phyloP scores from a whole-genome alignment of 257 asterid species.

The Forsythia viridissima region DNA sequence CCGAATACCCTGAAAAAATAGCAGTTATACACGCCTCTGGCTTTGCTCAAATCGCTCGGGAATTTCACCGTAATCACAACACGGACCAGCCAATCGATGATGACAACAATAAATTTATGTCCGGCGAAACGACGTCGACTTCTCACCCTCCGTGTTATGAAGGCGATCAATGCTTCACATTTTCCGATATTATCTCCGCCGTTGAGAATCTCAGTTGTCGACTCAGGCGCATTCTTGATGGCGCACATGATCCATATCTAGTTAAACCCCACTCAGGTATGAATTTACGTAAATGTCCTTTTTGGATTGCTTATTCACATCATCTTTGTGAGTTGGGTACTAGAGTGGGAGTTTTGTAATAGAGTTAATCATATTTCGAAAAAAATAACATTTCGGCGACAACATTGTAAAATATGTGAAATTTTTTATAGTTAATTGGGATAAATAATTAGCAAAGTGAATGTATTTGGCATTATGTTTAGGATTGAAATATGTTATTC shows the following conservation, averaged over 20 bases:
- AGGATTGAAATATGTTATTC: not conserved
- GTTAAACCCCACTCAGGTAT: conserved; percentile 50
- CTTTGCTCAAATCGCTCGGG: conserved; percentile 46
- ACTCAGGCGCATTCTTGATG: conserved; percentile 57
- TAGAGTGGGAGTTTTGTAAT: not conserved
- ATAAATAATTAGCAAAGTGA: not conserved
- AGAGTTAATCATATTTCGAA: not conserved
- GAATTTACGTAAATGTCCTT: not conserved
- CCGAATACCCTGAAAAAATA: conserved; percentile 48
- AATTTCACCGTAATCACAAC: conserved; percentile 22
- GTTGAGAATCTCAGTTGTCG: conserved; percentile 60
- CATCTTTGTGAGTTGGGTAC: not conserved
- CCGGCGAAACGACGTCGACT: conserved; percentile 27
- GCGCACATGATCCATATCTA: conserved; percentile 50
- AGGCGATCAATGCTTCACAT: conserved; percentile 79
- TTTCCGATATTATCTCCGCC: conserved; percentile 65
- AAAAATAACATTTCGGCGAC: not conserved
- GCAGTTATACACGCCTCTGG: conserved; percentile 78
- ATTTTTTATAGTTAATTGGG: not conserved
- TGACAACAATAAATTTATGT: conserved; percentile 20
- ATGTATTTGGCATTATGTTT: not conserved
- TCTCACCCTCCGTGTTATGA: conserved; percentile 47
- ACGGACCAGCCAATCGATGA: conserved; percentile 8
- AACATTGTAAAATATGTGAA: not conserved
- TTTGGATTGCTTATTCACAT: not conserved